Percentiles rank a stretch among this genome's conserved stretches.
phyloP scores from a whole-genome alignment of 306 rosid species.

The Ziziphus jujuba region DNA sequence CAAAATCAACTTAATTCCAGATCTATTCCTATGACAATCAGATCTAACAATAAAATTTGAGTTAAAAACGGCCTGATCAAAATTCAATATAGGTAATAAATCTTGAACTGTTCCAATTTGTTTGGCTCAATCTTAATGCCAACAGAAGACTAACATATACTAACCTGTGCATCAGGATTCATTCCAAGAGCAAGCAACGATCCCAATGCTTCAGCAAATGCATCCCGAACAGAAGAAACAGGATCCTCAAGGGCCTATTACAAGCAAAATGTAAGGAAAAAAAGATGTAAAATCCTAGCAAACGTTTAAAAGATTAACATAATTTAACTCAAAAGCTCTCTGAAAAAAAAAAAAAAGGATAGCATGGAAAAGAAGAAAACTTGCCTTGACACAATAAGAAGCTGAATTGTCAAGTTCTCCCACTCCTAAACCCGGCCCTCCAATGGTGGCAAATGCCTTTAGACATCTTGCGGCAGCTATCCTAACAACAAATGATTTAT shows the following conservation, averaged over 20 bases:
- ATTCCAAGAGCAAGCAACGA: slow-evolving; percentile 97
- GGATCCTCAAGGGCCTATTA: slow-evolving; percentile 92
- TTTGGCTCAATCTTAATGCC: no score
- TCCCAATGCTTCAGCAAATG: slow-evolving; percentile 96
- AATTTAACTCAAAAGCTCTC: slow-evolving; percentile 15
- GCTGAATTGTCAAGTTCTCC: slow-evolving; percentile 88
- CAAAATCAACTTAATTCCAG: background rate
- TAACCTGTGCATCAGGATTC: slow-evolving; percentile 95
- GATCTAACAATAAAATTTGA: no score
- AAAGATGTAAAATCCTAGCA: slow-evolving; percentile 9
- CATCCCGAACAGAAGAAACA: slow-evolving; percentile 85
- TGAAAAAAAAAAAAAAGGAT: slow-evolving; percentile 38
- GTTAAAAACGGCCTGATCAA: background rate
- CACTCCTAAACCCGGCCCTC: slow-evolving; percentile 92
- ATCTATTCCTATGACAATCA: background rate
- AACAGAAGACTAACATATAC: slow-evolving; percentile 17
- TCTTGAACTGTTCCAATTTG: background rate
- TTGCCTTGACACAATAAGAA: slow-evolving; percentile 85
- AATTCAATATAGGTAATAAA: background rate
- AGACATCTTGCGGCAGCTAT: slow-evolving; percentile 97
- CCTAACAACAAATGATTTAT: slow-evolving; percentile 91
- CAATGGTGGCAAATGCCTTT: slow-evolving; percentile 83
- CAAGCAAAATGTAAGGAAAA: slow-evolving; percentile 40
- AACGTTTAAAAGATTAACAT: slow-evolving; percentile 28
- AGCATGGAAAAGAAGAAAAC: slow-evolving; percentile 16